Evolutionary conservation across 2,329 filamentous ascomycete genomes (phyloP).

Genomic region (Hortaea sp.): DNA sequence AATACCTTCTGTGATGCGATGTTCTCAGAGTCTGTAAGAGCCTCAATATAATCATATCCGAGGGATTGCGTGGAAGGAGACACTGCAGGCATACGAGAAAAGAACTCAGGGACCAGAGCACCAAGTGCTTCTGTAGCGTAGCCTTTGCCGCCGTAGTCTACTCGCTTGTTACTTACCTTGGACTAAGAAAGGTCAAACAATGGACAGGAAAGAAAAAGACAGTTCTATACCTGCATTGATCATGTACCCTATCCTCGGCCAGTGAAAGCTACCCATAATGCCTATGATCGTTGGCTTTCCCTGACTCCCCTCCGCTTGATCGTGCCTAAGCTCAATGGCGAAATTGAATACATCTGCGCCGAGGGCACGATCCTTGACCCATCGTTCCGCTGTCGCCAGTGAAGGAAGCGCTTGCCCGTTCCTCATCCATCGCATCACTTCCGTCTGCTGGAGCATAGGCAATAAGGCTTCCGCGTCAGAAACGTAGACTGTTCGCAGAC

Average conservation of each 20-base stretch:
- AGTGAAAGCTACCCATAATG: constrained; percentile 32
- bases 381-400: constrained; percentile 17
- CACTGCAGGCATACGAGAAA: constrained; percentile 24
- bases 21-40: constrained; percentile 43
- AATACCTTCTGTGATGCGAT: constrained; percentile 46
- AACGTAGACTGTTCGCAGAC: constrained; percentile 42
- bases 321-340: constrained; percentile 43
- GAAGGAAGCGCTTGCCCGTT: constrained; percentile 3
- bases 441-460: constrained; percentile 45
- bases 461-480: constrained; percentile 44
- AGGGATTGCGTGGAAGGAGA: background rate
- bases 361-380: constrained; percentile 30
- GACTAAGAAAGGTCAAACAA: background rate
- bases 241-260: constrained; percentile 35
- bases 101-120: constrained; percentile 33
- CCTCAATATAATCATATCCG: constrained; percentile 30
- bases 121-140: constrained; percentile 35
- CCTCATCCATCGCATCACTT: constrained; percentile 53
- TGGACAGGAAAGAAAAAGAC: background rate
- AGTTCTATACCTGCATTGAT: constrained; percentile 24
- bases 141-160: constrained; percentile 26
- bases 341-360: constrained; percentile 44
- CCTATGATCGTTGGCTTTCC: constrained; percentile 32
- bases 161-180: background rate
- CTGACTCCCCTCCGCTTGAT: background rate